phyloP scores from a whole-genome alignment of 1,284 basidiomycete genomes.

The Cutaneotrichosporon cavernicola region DNA sequence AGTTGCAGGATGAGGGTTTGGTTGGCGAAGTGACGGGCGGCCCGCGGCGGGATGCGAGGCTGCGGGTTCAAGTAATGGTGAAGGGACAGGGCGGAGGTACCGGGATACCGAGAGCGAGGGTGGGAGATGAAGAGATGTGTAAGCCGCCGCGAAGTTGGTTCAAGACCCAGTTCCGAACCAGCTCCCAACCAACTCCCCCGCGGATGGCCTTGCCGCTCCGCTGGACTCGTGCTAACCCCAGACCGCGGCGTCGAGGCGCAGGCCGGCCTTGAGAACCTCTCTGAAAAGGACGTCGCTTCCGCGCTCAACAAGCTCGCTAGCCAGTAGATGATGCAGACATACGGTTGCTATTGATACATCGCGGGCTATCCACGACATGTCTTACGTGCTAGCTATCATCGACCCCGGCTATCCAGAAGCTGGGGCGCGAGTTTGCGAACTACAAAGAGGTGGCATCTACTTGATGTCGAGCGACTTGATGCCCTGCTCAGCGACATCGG shows the following conservation, averaged over 20 bases:
- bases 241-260: conserved; percentile 51
- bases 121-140: background rate
- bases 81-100: too few species aligned
- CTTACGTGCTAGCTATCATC: too few species aligned
- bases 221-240: conserved; percentile 21
- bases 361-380: background rate
- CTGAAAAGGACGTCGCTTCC: conserved; percentile 46
- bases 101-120: too few species aligned
- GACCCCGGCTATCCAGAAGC: too few species aligned
- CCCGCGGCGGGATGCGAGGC: too few species aligned
- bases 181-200: background rate
- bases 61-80: too few species aligned
- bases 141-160: too few species aligned
- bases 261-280: conserved; percentile 43
- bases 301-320: conserved; percentile 42
- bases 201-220: background rate
- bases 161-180: too few species aligned
- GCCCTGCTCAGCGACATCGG: background rate
- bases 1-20: conserved; percentile 47
- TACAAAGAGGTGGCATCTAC: background rate
- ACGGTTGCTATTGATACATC: conserved; percentile 1
- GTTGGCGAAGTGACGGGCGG: background rate
- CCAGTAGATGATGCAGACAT: conserved; percentile 28
- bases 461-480: background rate
- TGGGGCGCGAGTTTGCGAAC: too few species aligned